Percentiles rank a stretch among this genome's conserved stretches.
phyloP scores from a whole-genome alignment of 2,329 filamentous ascomycete genomes.

The Cylindrodendrum hubeiense region DNA sequence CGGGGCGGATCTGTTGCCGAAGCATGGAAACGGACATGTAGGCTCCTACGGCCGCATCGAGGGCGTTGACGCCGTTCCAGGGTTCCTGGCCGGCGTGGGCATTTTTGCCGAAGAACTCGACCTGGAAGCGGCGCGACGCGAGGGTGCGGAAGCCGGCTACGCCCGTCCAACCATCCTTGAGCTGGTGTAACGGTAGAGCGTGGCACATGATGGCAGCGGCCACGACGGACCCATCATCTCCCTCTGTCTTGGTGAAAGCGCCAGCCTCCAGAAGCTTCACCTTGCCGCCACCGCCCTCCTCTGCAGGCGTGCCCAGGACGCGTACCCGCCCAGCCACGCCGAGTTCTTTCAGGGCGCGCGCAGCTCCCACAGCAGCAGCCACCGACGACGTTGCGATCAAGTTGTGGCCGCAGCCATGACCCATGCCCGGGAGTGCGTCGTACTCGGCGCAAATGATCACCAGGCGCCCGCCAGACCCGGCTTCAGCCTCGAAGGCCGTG shows the following conservation, averaged over 20 bases:
- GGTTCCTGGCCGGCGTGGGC: slow-evolving; percentile 50
- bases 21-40: slow-evolving; percentile 49
- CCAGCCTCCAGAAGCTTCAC: no score
- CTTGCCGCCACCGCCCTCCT: slow-evolving; percentile 58
- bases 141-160: slow-evolving; percentile 34
- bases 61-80: slow-evolving; percentile 50
- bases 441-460: no score
- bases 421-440: slow-evolving; percentile 59
- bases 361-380: slow-evolving; percentile 53
- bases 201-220: slow-evolving; percentile 47
- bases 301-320: slow-evolving; percentile 57
- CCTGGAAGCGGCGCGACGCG: not conserved
- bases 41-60: slow-evolving; percentile 47
- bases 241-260: no score
- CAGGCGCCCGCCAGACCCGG: slow-evolving; percentile 45
- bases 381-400: slow-evolving; percentile 56
- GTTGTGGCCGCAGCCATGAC: slow-evolving; percentile 61
- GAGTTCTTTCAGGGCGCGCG: slow-evolving; percentile 45
- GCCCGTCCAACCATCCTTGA: no score
- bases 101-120: slow-evolving; percentile 36
- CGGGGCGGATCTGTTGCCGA: slow-evolving; percentile 46
- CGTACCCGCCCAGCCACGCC: slow-evolving; percentile 50
- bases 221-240: slow-evolving; percentile 42
- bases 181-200: no score
- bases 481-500: slow-evolving; percentile 48